Evolutionary conservation across 2,329 filamentous ascomycete species (phyloP).

Genomic region (Dryadomyces sulphureus): DNA sequence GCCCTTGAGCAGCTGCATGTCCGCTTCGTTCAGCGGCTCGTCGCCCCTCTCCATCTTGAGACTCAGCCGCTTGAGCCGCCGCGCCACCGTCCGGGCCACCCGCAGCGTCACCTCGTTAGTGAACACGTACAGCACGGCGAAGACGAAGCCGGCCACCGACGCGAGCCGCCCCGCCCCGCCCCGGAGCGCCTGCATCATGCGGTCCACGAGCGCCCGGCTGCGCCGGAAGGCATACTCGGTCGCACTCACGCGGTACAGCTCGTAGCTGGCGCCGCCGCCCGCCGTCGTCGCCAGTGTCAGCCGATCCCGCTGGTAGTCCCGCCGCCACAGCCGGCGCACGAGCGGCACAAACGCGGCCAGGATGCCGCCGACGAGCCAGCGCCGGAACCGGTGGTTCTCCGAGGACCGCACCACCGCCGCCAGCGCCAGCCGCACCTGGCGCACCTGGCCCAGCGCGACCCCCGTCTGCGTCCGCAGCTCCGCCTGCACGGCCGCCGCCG

Average conservation of each 20-base stretch:
- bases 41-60: constrained; percentile 32
- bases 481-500: constrained; percentile 24
- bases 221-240: constrained; percentile 43
- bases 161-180: constrained; percentile 30
- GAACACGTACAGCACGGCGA: constrained; percentile 43
- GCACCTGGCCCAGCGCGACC: constrained; percentile 28
- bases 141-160: constrained; percentile 36
- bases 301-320: constrained; percentile 12
- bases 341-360: constrained; percentile 37
- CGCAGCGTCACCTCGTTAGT: constrained; percentile 42
- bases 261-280: constrained; percentile 21
- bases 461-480: constrained; percentile 27
- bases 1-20: constrained; percentile 33
- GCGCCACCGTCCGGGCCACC: constrained; percentile 35
- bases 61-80: constrained; percentile 32
- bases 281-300: constrained; percentile 10
- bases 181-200: constrained; percentile 28
- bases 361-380: constrained; percentile 35
- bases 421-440: constrained; percentile 27
- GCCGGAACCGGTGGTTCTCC: constrained; percentile 35
- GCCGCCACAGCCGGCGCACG: constrained; percentile 35
- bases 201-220: constrained; percentile 32
- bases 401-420: constrained; percentile 25
- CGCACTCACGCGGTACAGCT: constrained; percentile 12
- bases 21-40: constrained; percentile 28